phyloP scores from a whole-genome alignment of 768 basidiomycete species.

The Lactifluus echinatus region DNA sequence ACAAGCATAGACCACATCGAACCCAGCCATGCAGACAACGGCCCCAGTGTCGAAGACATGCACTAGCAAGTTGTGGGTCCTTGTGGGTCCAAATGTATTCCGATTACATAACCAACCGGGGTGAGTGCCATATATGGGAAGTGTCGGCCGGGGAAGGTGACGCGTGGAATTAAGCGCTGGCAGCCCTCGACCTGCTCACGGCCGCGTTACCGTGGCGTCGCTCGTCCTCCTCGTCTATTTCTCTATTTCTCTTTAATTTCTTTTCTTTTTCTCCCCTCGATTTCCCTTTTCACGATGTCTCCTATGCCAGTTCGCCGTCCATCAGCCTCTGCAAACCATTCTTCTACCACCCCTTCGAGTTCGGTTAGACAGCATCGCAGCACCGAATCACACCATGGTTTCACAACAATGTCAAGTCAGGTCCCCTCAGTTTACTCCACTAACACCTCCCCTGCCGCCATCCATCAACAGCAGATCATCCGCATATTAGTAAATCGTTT shows the following conservation, averaged over 20 bases:
- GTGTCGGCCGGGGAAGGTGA: neutral
- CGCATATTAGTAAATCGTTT: conserved; percentile 71
- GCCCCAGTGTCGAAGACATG: neutral
- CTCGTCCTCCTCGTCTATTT: neutral
- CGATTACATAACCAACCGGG: neutral
- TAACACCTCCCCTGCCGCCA: conserved; percentile 27
- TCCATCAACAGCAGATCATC: conserved; percentile 77
- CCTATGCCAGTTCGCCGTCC: conserved; percentile 49
- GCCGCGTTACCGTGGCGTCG: neutral
- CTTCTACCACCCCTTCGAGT: conserved; percentile 27
- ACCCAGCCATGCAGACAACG: neutral
- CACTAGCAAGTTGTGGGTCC: conserved; percentile 26
- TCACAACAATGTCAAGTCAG: conserved; percentile 15
- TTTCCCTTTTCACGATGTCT: neutral
- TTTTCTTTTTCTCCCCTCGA: neutral
- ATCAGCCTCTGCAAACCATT: conserved; percentile 47
- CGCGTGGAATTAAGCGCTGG: conserved; percentile 7
- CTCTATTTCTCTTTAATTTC: neutral
- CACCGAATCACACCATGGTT: conserved; percentile 42
- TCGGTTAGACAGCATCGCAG: conserved; percentile 49
- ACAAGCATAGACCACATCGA: neutral
- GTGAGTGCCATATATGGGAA: neutral
- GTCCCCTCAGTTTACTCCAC: conserved; percentile 29
- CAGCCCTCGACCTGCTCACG: neutral
- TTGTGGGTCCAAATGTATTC: conserved; percentile 23